phyloP scores from a whole-genome alignment of 768 basidiomycete species.

The Termitomyces sp. region DNA sequence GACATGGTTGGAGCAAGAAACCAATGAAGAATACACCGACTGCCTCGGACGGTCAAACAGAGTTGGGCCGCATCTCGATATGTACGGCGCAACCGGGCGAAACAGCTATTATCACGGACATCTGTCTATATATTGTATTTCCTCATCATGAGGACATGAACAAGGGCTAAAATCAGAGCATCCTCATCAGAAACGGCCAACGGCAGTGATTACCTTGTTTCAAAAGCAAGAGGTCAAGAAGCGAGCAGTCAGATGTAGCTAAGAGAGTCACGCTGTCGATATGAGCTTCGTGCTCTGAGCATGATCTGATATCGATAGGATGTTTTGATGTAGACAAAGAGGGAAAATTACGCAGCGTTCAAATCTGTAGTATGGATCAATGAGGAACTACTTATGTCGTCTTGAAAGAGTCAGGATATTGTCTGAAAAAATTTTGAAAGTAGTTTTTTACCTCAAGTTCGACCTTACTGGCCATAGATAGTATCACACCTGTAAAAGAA shows the following conservation, averaged over 20 bases:
- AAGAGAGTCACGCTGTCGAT: too few relatives aligned
- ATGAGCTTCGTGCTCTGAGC: not conserved
- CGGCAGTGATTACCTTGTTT: slow-evolving; percentile 27
- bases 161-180: not conserved
- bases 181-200: slow-evolving; percentile 20
- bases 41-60: slow-evolving; percentile 56
- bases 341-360: too few relatives aligned
- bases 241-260: too few relatives aligned
- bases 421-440: too few relatives aligned
- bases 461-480: too few relatives aligned
- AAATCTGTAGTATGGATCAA: too few relatives aligned
- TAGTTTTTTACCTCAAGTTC: too few relatives aligned
- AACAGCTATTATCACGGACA: slow-evolving; percentile 31
- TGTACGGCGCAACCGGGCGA: slow-evolving; percentile 42
- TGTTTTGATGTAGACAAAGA: not conserved
- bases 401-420: too few relatives aligned
- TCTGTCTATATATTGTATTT: slow-evolving; percentile 27
- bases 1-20: slow-evolving; percentile 37
- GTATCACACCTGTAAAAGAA: too few relatives aligned
- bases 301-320: not conserved
- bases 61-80: slow-evolving; percentile 33
- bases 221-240: not conserved
- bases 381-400: too few relatives aligned
- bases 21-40: slow-evolving; percentile 64
- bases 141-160: slow-evolving; percentile 8